Evolutionary conservation across 83 land plant species (phyloP), one percentile per base, ranked within the genome.

Genomic region (Diphasiastrum complanatum): DNA sequence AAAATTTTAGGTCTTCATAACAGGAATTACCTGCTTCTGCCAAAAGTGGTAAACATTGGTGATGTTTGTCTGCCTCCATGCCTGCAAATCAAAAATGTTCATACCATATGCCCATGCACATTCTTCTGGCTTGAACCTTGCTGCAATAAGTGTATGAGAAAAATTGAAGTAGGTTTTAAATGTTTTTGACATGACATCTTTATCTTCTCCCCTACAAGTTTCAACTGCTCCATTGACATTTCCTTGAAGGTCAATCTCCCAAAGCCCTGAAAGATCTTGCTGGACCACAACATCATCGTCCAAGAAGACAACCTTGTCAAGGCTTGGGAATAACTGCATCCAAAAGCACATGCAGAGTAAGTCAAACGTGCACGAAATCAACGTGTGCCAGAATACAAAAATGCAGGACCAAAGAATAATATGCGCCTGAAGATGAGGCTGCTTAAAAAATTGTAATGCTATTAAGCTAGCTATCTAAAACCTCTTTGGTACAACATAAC

Each of bases 81-180:
- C 93, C 59, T 51, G 70, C 20, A 91, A 65, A 70, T 91, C 97
- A 77, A 91, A 86, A 25, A 91, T 76, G 38, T 91, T 87, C 97
- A 91, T 91, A 30, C 97, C 97, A 76, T 91, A 87, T 14, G 95
- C 97, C 95, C 97, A 91, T 24, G 95, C 97, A 79, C 97, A 91
- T 67, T 91, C 80, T 25, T 87, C 75, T 27, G 85, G 83, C 24
- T 91, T 75, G 68, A 91, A 77, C 52, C 65, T 74, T 33, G 72
- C 64, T 48, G 85, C 64, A 57, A 91, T 61, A 26, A 82, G 76
- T 20, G 91, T 95, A 59, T 87, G 83, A 24, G 91, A 82, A 54
- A 91, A 91, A 48, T 91, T 87, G 81, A 91, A 91, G 62, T 91
- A 91, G 30, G 70, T 91, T 59, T 63, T 78, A 60, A 91, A 84